phyloP scores from a whole-genome alignment of 208 protist genomes.

The Leishmania amazonensis region DNA sequence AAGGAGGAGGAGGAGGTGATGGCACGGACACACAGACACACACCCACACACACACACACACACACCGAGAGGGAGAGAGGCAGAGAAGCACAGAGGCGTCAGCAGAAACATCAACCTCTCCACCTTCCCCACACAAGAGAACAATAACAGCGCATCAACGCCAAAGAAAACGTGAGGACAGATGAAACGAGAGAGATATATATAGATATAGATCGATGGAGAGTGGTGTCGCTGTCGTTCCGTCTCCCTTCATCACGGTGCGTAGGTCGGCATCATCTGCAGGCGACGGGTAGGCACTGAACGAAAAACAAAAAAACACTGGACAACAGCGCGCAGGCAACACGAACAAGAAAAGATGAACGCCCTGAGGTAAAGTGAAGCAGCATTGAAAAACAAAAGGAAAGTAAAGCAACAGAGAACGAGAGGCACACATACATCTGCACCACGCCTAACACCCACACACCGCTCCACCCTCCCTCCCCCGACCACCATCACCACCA shows the following conservation, averaged over 20 bases:
- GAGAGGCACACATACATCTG: not conserved
- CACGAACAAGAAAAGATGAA: constrained; percentile 12
- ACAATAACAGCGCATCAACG: not conserved
- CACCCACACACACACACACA: not conserved
- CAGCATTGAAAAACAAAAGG: not conserved
- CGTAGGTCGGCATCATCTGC: not conserved
- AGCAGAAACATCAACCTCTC: not conserved
- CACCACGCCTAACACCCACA: not conserved
- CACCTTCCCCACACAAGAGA: not conserved
- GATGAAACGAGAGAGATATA: not conserved
- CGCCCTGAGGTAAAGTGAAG: not conserved
- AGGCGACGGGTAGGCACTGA: not conserved
- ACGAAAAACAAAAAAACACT: too few species aligned
- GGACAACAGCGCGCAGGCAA: not conserved
- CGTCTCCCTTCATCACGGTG: not conserved
- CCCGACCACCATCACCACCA: too few species aligned
- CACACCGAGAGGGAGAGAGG: not conserved
- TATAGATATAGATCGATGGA: not conserved
- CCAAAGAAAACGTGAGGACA: not conserved
- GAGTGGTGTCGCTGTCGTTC: not conserved
- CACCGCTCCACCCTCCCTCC: not conserved
- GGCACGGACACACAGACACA: too few species aligned
- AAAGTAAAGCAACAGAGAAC: not conserved
- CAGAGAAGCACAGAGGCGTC: not conserved
- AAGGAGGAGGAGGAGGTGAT: not conserved